phyloP scores from a whole-genome alignment of 2,329 filamentous ascomycete genomes.

The Fusarium sp. region DNA sequence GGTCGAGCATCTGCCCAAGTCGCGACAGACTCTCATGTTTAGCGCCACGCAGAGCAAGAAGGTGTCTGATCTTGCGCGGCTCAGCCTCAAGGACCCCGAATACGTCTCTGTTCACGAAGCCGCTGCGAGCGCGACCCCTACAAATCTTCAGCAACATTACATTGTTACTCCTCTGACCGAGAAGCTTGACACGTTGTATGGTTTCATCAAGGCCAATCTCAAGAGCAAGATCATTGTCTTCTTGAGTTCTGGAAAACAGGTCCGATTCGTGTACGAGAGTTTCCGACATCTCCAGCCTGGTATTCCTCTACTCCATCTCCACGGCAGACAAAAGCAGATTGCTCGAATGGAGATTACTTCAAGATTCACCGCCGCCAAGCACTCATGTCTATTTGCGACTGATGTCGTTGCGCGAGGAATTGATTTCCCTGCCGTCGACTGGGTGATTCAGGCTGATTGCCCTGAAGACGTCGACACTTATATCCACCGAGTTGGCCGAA shows the following conservation, averaged over 20 bases:
- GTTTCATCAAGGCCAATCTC: constrained; percentile 89
- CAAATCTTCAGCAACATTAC: constrained; percentile 90
- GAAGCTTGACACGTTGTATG: constrained; percentile 92
- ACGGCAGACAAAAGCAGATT: constrained; percentile 92
- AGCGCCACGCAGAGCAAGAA: constrained; percentile 96
- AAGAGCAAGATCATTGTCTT: constrained; percentile 97
- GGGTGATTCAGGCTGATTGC: constrained; percentile 98
- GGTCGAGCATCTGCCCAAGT: constrained; percentile 86
- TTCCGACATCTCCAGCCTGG: constrained; percentile 95
- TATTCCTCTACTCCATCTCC: constrained; percentile 90
- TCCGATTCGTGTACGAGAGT: constrained; percentile 93
- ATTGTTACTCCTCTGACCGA: constrained; percentile 85
- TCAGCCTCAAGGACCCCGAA: constrained; percentile 90
- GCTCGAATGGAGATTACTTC: constrained; percentile 88
- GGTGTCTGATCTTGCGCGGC: constrained; percentile 88
- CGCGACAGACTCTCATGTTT: constrained; percentile 92
- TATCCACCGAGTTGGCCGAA: constrained; percentile 94
- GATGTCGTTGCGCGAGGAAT: constrained; percentile 94
- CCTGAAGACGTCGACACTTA: constrained; percentile 98
- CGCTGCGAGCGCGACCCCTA: constrained; percentile 81
- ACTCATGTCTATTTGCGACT: constrained; percentile 92
- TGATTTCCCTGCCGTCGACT: constrained; percentile 96
- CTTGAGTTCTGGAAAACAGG: constrained; percentile 93
- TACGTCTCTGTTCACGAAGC: constrained; percentile 95
- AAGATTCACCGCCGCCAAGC: constrained; percentile 82